Evolutionary conservation across 768 basidiomycete genomes (phyloP), one percentile per base, ranked within the genome.

Genomic region (Rhizopogon roseolus): DNA sequence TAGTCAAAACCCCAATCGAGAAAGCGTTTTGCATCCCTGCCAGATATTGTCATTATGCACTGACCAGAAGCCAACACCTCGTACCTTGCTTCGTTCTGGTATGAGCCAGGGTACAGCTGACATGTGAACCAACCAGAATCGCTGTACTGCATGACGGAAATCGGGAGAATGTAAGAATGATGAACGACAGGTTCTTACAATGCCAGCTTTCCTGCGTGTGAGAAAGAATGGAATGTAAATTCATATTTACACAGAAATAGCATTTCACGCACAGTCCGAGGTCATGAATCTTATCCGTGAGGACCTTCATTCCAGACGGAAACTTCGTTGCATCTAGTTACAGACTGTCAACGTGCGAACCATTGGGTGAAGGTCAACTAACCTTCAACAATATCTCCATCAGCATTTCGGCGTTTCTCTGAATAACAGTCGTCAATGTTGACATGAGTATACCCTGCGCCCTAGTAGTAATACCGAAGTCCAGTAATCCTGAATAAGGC

Each of bases 121-220:
- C 85, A 86, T 25, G 85, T 86, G 60, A 77, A 83, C 84, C 84
- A 86, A 17, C 85, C 85, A 0, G 85, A 76, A 58, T 85, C 82
- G 54, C 84, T 80, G 56, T 86, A 86, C 84, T 84, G 43, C 3
- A 17, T 38, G 13, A 25, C 41, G 17, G 46, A 22, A 27, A 50
- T n/a, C 48, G 13, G 22, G 7, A 38, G n/a, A 37, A 45, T 9
- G 42, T 11, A 16, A 25, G 25, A 8, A 54, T 27, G 6, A 46
- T 14, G n/a, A 38, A 28, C 10, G 2, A 7, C 7, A 37, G 9
- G 19, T 27, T 61, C 80, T 57, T 60, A 85, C 84, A 49, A 86
- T 85, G 6, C 84, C 84, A 16, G 81, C 77, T 72, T 81, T 79
- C 50, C 82, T 84, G 56, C 14, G 50, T 19, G 36, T 25, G 22